Evolutionary conservation across 2,329 filamentous ascomycete genomes (phyloP).

Genomic region (Thielaviopsis populi): DNA sequence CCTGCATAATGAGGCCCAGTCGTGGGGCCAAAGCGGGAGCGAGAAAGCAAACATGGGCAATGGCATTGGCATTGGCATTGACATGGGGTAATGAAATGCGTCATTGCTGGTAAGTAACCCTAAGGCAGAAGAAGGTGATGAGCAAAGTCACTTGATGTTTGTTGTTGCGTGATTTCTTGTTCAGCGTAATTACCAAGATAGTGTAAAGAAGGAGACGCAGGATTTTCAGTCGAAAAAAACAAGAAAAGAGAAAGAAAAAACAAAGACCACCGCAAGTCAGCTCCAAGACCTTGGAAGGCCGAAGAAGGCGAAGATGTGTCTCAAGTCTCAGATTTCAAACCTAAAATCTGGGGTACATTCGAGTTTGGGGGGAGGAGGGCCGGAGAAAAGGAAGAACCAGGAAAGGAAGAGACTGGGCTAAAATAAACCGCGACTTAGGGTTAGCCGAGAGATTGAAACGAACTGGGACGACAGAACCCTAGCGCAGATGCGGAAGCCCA

Average conservation of each 20-base stretch:
- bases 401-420: too few relatives aligned
- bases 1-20: conserved; percentile 4
- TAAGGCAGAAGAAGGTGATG: too few relatives aligned
- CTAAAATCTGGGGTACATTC: conserved; percentile 1
- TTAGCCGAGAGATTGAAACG: neutral
- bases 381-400: conserved; percentile 1
- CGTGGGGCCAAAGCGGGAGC: neutral
- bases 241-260: neutral
- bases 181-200: too few relatives aligned
- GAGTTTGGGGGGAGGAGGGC: neutral
- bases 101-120: too few relatives aligned
- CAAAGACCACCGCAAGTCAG: too few relatives aligned
- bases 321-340: neutral
- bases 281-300: neutral
- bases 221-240: neutral
- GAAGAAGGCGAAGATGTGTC: neutral
- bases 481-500: too few relatives aligned
- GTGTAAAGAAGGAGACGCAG: too few relatives aligned
- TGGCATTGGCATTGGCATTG: too few relatives aligned
- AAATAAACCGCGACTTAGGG: neutral
- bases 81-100: too few relatives aligned
- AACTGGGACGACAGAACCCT: neutral
- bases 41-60: too few relatives aligned
- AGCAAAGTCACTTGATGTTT: too few relatives aligned
- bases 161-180: too few relatives aligned